A percentile compares a stretch with the other conserved stretches of the same genome.
These are phyloP conservation scores for Cladosporium halotolerans DNA, from an alignment of 2,329 filamentous ascomycete genomes.

Conservation along the genomic window DNA sequence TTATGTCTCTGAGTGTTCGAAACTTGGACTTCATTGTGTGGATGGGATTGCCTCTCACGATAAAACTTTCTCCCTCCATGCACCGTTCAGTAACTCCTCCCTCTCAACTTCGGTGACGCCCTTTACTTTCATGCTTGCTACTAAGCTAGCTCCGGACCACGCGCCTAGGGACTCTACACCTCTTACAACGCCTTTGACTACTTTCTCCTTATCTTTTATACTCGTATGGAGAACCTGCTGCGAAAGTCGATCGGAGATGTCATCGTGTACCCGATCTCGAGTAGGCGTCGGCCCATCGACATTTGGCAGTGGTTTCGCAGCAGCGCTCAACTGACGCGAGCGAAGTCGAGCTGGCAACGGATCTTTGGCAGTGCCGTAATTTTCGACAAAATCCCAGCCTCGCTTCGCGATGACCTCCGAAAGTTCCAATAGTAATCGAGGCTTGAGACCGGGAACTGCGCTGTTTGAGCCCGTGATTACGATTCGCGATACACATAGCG, in stretches of 20 bases:
- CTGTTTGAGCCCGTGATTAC: conserved; percentile 79
- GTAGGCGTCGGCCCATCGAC: not conserved
- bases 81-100: conserved; percentile 62
- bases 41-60: no score
- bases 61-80: not conserved
- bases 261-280: conserved; percentile 24
- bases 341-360: not conserved
- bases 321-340: not conserved
- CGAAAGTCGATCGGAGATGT: conserved; percentile 43
- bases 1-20: no score
- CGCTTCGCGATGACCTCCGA: conserved; percentile 57
- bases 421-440: conserved; percentile 70
- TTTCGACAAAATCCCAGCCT: conserved; percentile 73
- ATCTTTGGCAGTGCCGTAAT: conserved; percentile 50
- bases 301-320: not conserved
- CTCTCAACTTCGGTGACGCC: conserved; percentile 65
- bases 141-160: conserved; percentile 68
- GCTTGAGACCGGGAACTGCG: conserved; percentile 70
- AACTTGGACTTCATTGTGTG: no score
- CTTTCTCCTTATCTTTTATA: conserved; percentile 36
- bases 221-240: conserved; percentile 49
- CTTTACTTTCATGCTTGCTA: conserved; percentile 61
- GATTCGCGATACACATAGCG: conserved; percentile 81
- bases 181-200: conserved; percentile 54
- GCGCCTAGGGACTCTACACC: conserved; percentile 64